phyloP scores from a whole-genome alignment of 306 rosid species.

The Vigna nakashimae region DNA sequence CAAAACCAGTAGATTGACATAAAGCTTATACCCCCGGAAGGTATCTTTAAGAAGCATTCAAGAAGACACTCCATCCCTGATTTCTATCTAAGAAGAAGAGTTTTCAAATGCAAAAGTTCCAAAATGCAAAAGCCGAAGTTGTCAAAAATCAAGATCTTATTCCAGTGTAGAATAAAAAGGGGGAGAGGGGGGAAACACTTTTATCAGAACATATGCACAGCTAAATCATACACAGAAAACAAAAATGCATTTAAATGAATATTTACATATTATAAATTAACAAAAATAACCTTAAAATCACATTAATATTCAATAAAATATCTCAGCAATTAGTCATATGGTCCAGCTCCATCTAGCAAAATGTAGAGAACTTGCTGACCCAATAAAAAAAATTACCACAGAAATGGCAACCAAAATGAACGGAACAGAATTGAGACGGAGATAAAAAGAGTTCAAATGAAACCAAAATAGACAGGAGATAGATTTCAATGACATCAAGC shows the following conservation, averaged over 20 bases:
- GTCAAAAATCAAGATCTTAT: neutral
- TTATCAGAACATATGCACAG: no score
- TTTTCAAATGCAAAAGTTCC: constrained; percentile 22
- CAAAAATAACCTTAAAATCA: no score
- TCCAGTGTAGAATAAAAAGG: no score
- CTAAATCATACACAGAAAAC: no score
- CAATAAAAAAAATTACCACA: no score
- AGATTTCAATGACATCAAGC: neutral
- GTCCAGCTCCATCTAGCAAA: neutral
- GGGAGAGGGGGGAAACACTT: neutral
- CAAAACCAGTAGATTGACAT: neutral
- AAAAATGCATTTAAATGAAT: neutral
- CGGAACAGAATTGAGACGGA: no score
- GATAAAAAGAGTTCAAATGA: neutral
- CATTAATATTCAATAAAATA: neutral
- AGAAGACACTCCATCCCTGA: neutral
- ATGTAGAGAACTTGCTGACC: no score
- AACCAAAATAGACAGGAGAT: neutral
- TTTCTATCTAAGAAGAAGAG: neutral
- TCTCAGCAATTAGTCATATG: neutral
- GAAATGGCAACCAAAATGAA: no score
- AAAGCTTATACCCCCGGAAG: constrained; percentile 10
- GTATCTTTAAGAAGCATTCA: constrained; percentile 21
- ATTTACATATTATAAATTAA: no score
- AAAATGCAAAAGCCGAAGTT: neutral